Percentiles rank a stretch among this genome's conserved stretches.
Conservation (phyloP, 169 alveolate genomes). For the Theileria annulata region DNA sequence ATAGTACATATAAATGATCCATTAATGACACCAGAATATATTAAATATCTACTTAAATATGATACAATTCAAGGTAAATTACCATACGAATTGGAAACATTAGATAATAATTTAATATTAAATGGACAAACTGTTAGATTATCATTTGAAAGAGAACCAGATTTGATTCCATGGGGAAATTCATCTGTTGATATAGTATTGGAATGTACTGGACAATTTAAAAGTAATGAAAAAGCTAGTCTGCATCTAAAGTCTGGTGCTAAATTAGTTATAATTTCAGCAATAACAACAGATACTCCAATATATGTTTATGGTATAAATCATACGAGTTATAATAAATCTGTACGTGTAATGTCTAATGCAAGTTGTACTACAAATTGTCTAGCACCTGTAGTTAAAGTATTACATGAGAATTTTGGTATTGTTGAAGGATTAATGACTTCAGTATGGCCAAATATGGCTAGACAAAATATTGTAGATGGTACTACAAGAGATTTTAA, state of each 20-base stretch:
- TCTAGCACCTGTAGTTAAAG: constrained; percentile 99
- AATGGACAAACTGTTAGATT: constrained; percentile 83
- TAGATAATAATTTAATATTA: constrained; percentile 79
- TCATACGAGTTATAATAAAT: constrained; percentile 88
- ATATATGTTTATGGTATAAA: constrained; percentile 98
- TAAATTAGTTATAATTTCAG: constrained; percentile 96
- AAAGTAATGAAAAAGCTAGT: constrained; percentile 90
- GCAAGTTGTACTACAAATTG: constrained; percentile 99
- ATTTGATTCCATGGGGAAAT: constrained; percentile 95
- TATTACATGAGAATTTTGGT: constrained; percentile 95
- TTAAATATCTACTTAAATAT: constrained; percentile 92
- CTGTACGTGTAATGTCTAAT: constrained; percentile 92
- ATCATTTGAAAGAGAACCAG: constrained; percentile 92
- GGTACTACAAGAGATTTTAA: constrained; percentile 99
- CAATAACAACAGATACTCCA: constrained; percentile 98
- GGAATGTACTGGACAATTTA: constrained; percentile 98
- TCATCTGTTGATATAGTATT: constrained; percentile 93
- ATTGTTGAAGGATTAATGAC: constrained; percentile 99
- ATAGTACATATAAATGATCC: constrained; percentile 98
- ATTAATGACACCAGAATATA: constrained; percentile 93
- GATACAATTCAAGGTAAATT: constrained; percentile 95
- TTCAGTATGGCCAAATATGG: constrained; percentile 99
- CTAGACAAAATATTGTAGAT: constrained; percentile 97
- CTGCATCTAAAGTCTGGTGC: constrained; percentile 97
- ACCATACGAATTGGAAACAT: constrained; percentile 77